phyloP scores from a whole-genome alignment of 1,284 basidiomycete genomes.

The Rhodotorula sp. region DNA sequence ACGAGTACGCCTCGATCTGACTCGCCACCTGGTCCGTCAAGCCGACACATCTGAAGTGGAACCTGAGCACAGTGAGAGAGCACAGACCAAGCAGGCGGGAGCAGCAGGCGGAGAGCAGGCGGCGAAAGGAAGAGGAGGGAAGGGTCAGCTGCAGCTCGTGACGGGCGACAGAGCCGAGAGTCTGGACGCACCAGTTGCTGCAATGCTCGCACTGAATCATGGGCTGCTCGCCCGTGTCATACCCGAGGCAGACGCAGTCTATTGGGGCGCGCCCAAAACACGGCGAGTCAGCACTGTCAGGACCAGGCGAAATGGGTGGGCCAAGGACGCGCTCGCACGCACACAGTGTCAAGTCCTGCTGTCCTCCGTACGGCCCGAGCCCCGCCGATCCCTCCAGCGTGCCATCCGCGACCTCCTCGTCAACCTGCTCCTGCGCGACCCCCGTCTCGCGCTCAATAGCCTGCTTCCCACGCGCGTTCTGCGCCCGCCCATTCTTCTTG shows the following conservation, averaged over 20 bases:
- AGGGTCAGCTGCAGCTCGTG: not conserved
- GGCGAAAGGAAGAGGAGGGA: not conserved
- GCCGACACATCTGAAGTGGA: slow-evolving; percentile 46
- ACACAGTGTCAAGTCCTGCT: slow-evolving; percentile 39
- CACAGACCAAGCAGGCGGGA: not conserved
- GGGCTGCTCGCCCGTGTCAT: slow-evolving; percentile 68
- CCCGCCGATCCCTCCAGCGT: not conserved
- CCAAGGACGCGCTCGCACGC: not conserved
- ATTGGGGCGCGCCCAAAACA: not conserved
- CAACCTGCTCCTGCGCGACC: slow-evolving; percentile 4
- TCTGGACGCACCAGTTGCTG: slow-evolving; percentile 63
- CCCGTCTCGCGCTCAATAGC: slow-evolving; percentile 14
- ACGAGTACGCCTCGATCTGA: slow-evolving; percentile 45
- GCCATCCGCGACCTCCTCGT: slow-evolving; percentile 12
- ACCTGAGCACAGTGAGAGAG: slow-evolving; percentile 36
- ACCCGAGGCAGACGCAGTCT: slow-evolving; percentile 44
- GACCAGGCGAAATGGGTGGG: fast-evolving
- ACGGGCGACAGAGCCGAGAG: not conserved
- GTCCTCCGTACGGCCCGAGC: no score
- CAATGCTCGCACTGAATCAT: slow-evolving; percentile 75
- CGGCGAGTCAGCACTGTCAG: not conserved
- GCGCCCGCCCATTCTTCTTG: slow-evolving; percentile 22
- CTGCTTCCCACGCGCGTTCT: slow-evolving; percentile 18
- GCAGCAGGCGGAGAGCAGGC: not conserved
- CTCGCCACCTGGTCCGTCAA: slow-evolving; percentile 40